Base-by-base conservation (phyloP, 1,284 basidiomycete genomes). In the Ceratobasidium sp. region DNA sequence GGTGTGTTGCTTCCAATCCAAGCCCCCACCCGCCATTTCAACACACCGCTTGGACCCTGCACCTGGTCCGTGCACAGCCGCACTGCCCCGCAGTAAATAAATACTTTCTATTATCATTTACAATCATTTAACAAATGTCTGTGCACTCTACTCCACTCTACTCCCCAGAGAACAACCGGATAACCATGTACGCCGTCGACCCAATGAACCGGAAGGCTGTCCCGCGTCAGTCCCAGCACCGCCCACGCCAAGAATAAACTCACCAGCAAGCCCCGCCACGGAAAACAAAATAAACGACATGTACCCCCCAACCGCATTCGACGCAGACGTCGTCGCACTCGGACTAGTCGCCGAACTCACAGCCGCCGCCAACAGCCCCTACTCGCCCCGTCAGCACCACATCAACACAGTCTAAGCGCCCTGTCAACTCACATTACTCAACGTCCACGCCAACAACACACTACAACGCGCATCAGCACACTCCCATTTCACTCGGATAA, bases 241-340 rank as follows among this genome's bases (percentile, higher is more conserved):
- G n/a, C 14, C 7, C 11, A 56, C 4, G 2, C 27, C 1, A 9
- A 45, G 1, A 36, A 36, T 48, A n/a, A n/a, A 89, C 93, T 82
- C 80, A 95, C 94, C 86, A n/a, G 94, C 93, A 57, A 97, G 88
- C 17, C 92, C 92, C 1, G 94, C 93, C 51, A 97, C 94, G 2
- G 93, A 94, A 82, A 89, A 93, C 71, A 95, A 82, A 75, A 95
- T 85, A 81, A 94, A 94, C 14, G 89, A 86, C 91, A 95, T 92
- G 81, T 95, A 95, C 0, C 91, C 92, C 77, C 88, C 89, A 6
- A 93, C 91, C 24, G 87, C 86, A 0, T 81, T 82, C 31, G 84
- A 84, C 1, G 90, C 87, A 60, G 84, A 84, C 48, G 50, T 51
- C n/a, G 56, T 73, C 44, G 66, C 73, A 27, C 56, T 36, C 87